phyloP scores from a whole-genome alignment of 2,329 filamentous ascomycete genomes.

The Paraphoma sp. region DNA sequence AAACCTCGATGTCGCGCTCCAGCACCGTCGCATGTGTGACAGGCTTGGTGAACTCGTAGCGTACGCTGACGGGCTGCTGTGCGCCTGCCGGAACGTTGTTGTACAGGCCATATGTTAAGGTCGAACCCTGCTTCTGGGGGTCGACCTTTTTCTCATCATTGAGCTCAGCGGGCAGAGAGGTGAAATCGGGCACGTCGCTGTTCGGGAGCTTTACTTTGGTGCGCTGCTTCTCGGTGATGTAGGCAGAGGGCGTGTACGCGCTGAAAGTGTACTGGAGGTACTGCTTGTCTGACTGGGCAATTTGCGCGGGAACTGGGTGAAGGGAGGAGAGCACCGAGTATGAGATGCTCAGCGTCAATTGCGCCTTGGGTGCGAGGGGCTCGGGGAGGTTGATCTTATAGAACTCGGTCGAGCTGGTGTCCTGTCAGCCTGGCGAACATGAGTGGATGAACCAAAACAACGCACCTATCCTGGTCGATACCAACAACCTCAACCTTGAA shows the following conservation, averaged over 20 bases:
- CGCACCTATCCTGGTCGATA: slow-evolving; percentile 61
- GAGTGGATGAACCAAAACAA: not conserved
- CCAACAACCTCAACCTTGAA: slow-evolving; percentile 75
- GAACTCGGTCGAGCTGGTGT: slow-evolving; percentile 65
- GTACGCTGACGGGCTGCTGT: slow-evolving; percentile 73
- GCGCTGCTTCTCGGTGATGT: slow-evolving; percentile 90
- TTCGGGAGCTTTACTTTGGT: slow-evolving; percentile 92
- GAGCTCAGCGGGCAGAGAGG: slow-evolving; percentile 66
- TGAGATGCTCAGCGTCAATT: slow-evolving; percentile 86
- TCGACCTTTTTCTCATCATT: slow-evolving; percentile 68
- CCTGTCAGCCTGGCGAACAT: slow-evolving; percentile 1
- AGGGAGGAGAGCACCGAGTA: slow-evolving; percentile 84
- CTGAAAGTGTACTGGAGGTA: slow-evolving; percentile 87
- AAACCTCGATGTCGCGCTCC: slow-evolving; percentile 92
- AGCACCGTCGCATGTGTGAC: slow-evolving; percentile 79
- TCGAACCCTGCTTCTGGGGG: slow-evolving; percentile 83
- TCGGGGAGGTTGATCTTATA: slow-evolving; percentile 81
- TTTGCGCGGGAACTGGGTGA: slow-evolving; percentile 77
- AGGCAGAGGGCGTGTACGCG: slow-evolving; percentile 82
- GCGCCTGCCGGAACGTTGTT: slow-evolving; percentile 81
- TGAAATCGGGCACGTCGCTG: slow-evolving; percentile 82
- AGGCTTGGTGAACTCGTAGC: slow-evolving; percentile 96
- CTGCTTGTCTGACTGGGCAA: slow-evolving; percentile 85
- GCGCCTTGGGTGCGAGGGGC: slow-evolving; percentile 75
- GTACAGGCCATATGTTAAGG: slow-evolving; percentile 91